Percentiles rank a stretch among this genome's conserved stretches.
These are phyloP conservation scores for Gossypium arboreum DNA, from an alignment of 345 rosid genomes.

Conservation along the genomic window DNA sequence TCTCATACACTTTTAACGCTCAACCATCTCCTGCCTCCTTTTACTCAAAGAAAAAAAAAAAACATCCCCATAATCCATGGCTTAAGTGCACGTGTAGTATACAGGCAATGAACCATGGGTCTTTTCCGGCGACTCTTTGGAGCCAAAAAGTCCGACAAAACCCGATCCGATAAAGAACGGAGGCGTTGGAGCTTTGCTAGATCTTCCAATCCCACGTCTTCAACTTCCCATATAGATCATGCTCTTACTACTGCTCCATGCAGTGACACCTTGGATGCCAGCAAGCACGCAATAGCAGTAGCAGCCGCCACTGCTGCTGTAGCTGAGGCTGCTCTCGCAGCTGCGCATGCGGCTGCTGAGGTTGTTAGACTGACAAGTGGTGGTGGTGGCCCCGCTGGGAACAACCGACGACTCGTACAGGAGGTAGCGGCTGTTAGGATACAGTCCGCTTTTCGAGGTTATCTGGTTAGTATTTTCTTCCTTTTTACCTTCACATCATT, in stretches of 20 bases:
- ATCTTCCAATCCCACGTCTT: slow-evolving; percentile 40
- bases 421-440: slow-evolving; percentile 62
- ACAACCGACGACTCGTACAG: slow-evolving; percentile 28
- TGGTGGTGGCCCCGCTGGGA: slow-evolving; percentile 21
- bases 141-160: slow-evolving; percentile 29
- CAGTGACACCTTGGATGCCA: slow-evolving; percentile 43
- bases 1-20: neutral
- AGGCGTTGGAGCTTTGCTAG: slow-evolving; percentile 64
- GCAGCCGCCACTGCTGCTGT: slow-evolving; percentile 91
- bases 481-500: too few relatives aligned
- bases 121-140: slow-evolving; percentile 74
- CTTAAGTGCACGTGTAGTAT: neutral
- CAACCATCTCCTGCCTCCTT: neutral
- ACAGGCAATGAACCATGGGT: slow-evolving; percentile 57
- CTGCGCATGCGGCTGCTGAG: slow-evolving; percentile 94
- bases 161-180: slow-evolving; percentile 33
- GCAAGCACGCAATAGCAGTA: slow-evolving; percentile 80
- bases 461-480: slow-evolving; percentile 60
- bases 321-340: slow-evolving; percentile 86
- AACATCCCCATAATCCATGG: too few relatives aligned
- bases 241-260: neutral
- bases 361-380: slow-evolving; percentile 77
- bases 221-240: slow-evolving; percentile 18
- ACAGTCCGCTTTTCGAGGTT: slow-evolving; percentile 88
- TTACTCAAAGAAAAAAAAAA: neutral